Conservation (phyloP, 164 flowering plant species). For the Amborella trichopoda region DNA sequence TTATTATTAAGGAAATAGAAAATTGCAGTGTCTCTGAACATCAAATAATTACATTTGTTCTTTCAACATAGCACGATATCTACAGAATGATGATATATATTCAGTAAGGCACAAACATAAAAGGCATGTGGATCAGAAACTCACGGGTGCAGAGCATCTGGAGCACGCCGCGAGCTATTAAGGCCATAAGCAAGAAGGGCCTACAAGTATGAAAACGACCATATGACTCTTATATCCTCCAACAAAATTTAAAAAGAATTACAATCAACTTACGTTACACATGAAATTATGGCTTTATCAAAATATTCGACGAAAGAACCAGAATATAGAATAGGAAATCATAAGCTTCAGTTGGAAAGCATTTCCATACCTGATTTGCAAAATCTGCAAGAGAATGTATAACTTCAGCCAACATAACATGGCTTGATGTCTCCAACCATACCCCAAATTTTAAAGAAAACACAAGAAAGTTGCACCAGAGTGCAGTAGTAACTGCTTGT, state of each 20-base stretch:
- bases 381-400: constrained; percentile 95
- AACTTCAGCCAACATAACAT: constrained; percentile 95
- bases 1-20: background rate
- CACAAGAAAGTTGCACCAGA: constrained; percentile 94
- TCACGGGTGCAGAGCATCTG: constrained; percentile 99
- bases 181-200: constrained; percentile 97
- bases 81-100: too few species aligned
- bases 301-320: too few species aligned
- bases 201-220: too few species aligned
- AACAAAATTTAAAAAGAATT: constrained; percentile 14
- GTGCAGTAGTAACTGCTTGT: constrained; percentile 87
- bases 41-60: too few species aligned
- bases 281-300: too few species aligned
- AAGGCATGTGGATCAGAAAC: too few species aligned
- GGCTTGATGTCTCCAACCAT: constrained; percentile 79
- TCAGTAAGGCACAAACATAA: too few species aligned
- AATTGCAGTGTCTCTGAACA: too few species aligned
- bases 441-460: constrained; percentile 95
- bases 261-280: background rate
- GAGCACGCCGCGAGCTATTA: constrained; percentile 94
- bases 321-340: too few species aligned
- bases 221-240: too few species aligned
- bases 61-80: too few species aligned
- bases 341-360: too few species aligned
- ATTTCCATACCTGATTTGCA: constrained; percentile 71